These are phyloP conservation scores for Agarophyton chilense DNA, from an alignment of 23 red algal species.

Conservation along the genomic window DNA sequence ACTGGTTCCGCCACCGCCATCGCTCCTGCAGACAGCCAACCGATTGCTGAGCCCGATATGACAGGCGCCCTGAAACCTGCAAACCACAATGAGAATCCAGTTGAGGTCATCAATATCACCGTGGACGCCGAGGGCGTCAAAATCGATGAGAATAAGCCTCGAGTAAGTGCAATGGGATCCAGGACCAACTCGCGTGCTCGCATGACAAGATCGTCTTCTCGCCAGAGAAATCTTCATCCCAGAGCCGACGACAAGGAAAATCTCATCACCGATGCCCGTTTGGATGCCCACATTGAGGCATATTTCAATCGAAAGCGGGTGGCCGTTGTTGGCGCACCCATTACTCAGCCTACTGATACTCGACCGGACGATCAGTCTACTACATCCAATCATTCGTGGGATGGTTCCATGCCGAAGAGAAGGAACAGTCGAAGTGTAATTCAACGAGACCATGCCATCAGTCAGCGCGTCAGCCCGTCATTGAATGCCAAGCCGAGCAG, in stretches of 20 bases:
- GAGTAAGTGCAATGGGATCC: not conserved
- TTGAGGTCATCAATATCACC: constrained; percentile 48
- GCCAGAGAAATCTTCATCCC: constrained; percentile 9
- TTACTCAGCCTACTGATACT: not conserved
- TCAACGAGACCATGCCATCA: constrained; percentile 29
- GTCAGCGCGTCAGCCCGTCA: not conserved
- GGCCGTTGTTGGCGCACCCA: not conserved
- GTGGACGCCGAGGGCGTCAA: constrained; percentile 46
- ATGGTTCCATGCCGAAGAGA: constrained; percentile 53
- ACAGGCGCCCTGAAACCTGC: not conserved
- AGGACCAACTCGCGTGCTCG: constrained; percentile 30
- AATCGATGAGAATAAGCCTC: constrained; percentile 27
- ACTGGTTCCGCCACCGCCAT: not conserved
- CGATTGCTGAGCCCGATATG: not conserved
- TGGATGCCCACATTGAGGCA: constrained; percentile 36
- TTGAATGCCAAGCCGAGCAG: not conserved
- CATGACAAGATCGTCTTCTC: constrained; percentile 29
- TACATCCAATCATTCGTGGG: constrained; percentile 51
- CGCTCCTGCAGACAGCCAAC: not conserved
- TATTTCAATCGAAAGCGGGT: constrained; percentile 40
- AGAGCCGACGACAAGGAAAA: constrained; percentile 46
- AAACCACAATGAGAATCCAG: not conserved
- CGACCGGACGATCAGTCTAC: not conserved
- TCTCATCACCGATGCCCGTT: constrained; percentile 21
- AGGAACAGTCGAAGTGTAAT: constrained; percentile 48